Conservation (phyloP, 768 basidiomycete species). For the Hirschioporus abietinus region DNA sequence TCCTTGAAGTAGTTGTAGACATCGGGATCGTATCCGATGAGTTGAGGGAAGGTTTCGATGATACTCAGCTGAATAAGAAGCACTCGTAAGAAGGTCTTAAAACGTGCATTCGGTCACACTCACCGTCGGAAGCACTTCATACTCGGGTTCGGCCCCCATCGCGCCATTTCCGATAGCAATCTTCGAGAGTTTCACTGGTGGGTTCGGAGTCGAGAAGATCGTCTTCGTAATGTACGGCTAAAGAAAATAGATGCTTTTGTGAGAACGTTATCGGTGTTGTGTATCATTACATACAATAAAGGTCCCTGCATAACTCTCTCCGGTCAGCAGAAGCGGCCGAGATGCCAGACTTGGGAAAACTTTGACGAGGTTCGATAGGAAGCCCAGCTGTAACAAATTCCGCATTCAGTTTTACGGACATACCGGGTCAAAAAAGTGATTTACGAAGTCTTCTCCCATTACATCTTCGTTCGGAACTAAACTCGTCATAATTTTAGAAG, state of each 20-base stretch:
- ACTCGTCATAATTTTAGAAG: constrained; percentile 6
- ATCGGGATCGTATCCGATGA: constrained; percentile 65
- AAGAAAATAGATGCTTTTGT: neutral
- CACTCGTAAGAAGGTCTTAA: constrained; percentile 7
- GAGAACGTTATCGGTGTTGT: neutral
- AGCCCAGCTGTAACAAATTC: constrained; percentile 49
- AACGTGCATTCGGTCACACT: constrained; percentile 14
- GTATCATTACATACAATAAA: constrained; percentile 47
- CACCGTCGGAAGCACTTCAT: constrained; percentile 52
- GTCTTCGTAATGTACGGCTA: constrained; percentile 75
- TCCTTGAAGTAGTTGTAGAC: constrained; percentile 57
- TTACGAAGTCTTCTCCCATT: constrained; percentile 46
- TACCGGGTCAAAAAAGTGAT: constrained; percentile 16
- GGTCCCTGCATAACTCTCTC: constrained; percentile 72
- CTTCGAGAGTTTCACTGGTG: constrained; percentile 63
- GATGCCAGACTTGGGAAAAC: constrained; percentile 65
- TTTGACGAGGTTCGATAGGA: constrained; percentile 64
- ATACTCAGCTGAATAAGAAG: constrained; percentile 38
- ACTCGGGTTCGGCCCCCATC: constrained; percentile 45
- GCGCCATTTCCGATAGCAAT: constrained; percentile 70
- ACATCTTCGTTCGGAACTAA: constrained; percentile 59
- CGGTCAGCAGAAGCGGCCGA: constrained; percentile 62
- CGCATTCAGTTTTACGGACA: neutral
- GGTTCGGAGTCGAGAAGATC: constrained; percentile 55
- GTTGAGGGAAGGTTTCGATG: constrained; percentile 71